Evolutionary conservation across 2,329 filamentous ascomycete genomes (phyloP).

Genomic region (Aspergillus latus): DNA sequence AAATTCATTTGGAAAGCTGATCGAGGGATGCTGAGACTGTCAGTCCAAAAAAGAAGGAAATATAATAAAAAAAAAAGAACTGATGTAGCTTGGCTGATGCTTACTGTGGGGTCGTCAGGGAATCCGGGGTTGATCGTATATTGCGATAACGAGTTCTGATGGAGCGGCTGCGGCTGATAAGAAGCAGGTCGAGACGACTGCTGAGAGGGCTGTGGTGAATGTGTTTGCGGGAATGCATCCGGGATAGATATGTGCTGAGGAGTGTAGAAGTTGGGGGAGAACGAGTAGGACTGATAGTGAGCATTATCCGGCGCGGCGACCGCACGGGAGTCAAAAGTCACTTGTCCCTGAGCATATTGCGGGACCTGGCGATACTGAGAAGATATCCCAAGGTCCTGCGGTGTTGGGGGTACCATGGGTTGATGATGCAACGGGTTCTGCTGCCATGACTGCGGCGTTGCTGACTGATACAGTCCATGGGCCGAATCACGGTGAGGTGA

Average conservation of each 20-base stretch:
- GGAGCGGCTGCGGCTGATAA: constrained; percentile 17
- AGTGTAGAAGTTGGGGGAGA: constrained; percentile 34
- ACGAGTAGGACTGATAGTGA: constrained; percentile 35
- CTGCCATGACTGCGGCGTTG: constrained; percentile 36
- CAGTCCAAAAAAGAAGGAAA: constrained; percentile 1
- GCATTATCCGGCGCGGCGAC: constrained; percentile 31
- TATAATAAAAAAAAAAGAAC: too few species aligned
- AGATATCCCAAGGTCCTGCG: constrained; percentile 29
- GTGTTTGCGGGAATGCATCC: constrained; percentile 30
- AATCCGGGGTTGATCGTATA: constrained; percentile 31
- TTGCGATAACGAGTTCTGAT: constrained; percentile 25
- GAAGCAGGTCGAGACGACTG: constrained; percentile 22
- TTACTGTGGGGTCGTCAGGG: constrained; percentile 28
- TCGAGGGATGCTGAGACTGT: constrained; percentile 25
- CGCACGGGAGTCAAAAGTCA: constrained; percentile 31
- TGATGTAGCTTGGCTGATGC: not conserved
- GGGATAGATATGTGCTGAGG: constrained; percentile 28
- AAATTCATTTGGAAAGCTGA: constrained; percentile 35
- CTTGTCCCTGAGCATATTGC: constrained; percentile 33
- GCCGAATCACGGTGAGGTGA: constrained; percentile 27
- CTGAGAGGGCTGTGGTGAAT: constrained; percentile 27
- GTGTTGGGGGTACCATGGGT: constrained; percentile 22
- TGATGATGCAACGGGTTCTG: constrained; percentile 33
- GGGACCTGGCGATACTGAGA: constrained; percentile 34
- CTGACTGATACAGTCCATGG: constrained; percentile 33